Base-by-base conservation (phyloP, 495 filamentous ascomycete species). In the Podospora bellae-mahoneyi region DNA sequence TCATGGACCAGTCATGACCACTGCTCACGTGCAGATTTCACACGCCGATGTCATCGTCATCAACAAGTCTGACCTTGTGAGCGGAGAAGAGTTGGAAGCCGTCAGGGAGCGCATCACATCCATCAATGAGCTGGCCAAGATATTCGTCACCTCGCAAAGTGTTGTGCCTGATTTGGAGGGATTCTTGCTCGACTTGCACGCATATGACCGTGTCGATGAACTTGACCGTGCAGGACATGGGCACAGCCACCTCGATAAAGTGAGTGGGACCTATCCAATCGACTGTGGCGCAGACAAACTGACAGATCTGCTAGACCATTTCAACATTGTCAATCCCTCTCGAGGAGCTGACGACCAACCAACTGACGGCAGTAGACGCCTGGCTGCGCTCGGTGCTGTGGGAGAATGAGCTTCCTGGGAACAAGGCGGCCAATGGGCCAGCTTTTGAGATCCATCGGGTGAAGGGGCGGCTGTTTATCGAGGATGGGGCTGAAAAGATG, bases 31-130 rank as follows among this genome's bases (percentile, higher is more conserved):
- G 68, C 95, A 99, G 72, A 96, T 98, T 55, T 96, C 92, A 2
- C 94, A 97, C 75, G 96, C 95, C n/a, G 95, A 99, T 79, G 92
- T 97, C 18, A 85, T 99, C 20, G 86, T 99, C 55, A 85, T 99
- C 58, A 99, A 98, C 78, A 99, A 99, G 77, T 83, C 86, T n/a
- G 95, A 99, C 75, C 80, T 97, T 0, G 92, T 98, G n/a, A 85
- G 85, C 16, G 73, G 81, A 0, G 78, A 85, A 13, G 88, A 96
- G 69, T 80, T 99, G 15, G 79, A 85, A 13, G 75, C 68, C 2
- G 88, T 96, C 6, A 80, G 80, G 68, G 83, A 87, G 32, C 84
- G 94, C 48, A 86, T 98, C 56, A 76, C 80, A 44, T 87, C 91
- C 18, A 98, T 99, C 76, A 99, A 99, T 75, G 92, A 90, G 26